These are phyloP conservation scores for Tricholoma saponaceum DNA, from an alignment of 768 basidiomycete genomes.

Conservation along the genomic window DNA sequence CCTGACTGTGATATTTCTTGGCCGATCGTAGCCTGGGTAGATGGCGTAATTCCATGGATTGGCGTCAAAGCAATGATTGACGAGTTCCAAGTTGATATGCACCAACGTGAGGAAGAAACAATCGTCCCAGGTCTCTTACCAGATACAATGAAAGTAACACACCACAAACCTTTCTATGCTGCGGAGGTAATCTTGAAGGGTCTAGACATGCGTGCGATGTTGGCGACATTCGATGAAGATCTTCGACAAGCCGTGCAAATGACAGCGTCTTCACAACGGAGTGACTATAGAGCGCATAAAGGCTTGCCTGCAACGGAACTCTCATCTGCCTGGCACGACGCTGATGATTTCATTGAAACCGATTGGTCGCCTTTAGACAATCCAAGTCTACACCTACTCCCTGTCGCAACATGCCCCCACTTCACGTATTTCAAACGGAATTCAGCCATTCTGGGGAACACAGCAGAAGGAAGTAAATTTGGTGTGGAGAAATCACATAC, in stretches of 20 bases:
- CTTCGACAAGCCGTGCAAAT: constrained; percentile 56
- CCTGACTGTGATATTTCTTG: neutral
- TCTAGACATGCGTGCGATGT: constrained; percentile 70
- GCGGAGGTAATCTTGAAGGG: constrained; percentile 80
- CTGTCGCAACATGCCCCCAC: constrained; percentile 73
- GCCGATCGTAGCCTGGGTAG: constrained; percentile 56
- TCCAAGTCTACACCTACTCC: constrained; percentile 66
- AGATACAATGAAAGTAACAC: constrained; percentile 53
- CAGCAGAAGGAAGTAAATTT: constrained; percentile 66
- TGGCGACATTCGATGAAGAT: constrained; percentile 75
- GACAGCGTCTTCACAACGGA: constrained; percentile 39
- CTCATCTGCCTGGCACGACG: constrained; percentile 66
- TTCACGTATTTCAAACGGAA: constrained; percentile 78
- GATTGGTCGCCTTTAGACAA: constrained; percentile 53
- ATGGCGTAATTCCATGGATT: constrained; percentile 74
- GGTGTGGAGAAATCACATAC: constrained; percentile 80
- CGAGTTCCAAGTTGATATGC: constrained; percentile 84
- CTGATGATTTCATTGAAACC: constrained; percentile 79
- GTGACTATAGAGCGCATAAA: constrained; percentile 44
- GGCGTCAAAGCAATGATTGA: constrained; percentile 84
- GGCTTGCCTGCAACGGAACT: constrained; percentile 39
- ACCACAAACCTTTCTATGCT: constrained; percentile 83
- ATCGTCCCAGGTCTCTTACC: constrained; percentile 52
- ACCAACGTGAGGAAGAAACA: constrained; percentile 86
- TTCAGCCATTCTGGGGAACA: constrained; percentile 34